Evolutionary conservation across 192 early-diverging fungal genomes (phyloP).

Genomic region (Backusella luteola): DNA sequence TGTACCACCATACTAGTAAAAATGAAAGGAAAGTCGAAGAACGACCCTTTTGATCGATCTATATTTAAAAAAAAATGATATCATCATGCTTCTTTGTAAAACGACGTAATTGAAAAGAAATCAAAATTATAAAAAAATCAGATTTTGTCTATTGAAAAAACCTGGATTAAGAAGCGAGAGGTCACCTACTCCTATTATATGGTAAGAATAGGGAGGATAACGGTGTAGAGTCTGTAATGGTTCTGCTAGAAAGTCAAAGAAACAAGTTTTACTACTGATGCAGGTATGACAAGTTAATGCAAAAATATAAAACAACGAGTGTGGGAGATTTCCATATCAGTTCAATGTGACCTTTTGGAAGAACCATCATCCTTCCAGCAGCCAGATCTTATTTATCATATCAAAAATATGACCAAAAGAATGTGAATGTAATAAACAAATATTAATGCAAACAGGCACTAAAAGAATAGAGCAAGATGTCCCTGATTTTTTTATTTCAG

Average conservation of each 20-base stretch:
- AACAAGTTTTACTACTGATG: no score
- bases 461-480: neutral
- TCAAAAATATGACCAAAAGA: neutral
- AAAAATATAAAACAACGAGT: neutral
- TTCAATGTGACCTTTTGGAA: neutral
- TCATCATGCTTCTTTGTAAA: no score
- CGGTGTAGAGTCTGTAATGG: no score
- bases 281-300: no score
- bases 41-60: neutral
- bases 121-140: no score
- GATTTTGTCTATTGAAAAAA: no score
- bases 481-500: neutral
- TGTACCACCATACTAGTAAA: neutral
- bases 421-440: neutral
- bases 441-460: neutral
- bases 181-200: no score
- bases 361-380: neutral
- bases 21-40: neutral
- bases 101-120: no score
- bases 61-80: neutral
- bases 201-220: no score
- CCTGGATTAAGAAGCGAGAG: no score
- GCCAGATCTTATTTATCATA: neutral
- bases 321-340: neutral
- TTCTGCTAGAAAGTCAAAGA: no score